Evolutionary conservation across 345 rosid genomes (phyloP), one percentile per base, ranked within the genome.

Genomic region (Dovyalis caffra): DNA sequence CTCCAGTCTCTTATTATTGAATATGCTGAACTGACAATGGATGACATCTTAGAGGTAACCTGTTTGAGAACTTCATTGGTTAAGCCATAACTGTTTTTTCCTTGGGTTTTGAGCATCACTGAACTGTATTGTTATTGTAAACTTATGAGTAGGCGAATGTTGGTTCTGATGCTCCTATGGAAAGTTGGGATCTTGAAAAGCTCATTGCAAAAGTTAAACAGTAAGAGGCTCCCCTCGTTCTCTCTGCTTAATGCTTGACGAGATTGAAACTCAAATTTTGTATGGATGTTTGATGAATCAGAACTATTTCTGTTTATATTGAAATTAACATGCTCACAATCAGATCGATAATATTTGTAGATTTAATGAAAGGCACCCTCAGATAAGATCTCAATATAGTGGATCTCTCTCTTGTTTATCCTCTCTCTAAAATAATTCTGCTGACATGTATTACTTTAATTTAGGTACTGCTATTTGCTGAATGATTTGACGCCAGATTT

Each of bases 11-110:
- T 95, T 68, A 85, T 95, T 74, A 86, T 91, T 72, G 99, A 95
- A 84, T 95, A 95, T 80, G 99, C 99, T 73, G 99, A 95, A 79
- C 73, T 95, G 80, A 95, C 99, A 60, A 95, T 95, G 97, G 95
- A 90, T 83, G 97, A 95, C 83, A 95, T 95, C 78, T 85, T 92
- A 69, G 94, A 95, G 97, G 99, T 92, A 73, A 84, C 65, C 66
- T 47, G 34, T 57, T 80, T 76, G 47, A 56, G 60, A 75, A 31
- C 40, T 40, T 47, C 51, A 14, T 35, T 23, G 9, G 3, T 35
- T 65, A 49, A 40, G 63, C 37, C 49, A 38, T 9, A 33, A 29
- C 37, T 65, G 29, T 56, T 61, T 74, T 25, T 45, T 65, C 45
- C 31, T 38, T 7, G 53, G 33, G 64, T 64, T 49, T 33, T 64